phyloP scores from a whole-genome alignment of 306 rosid genomes.

The Begonia loranthoides region DNA sequence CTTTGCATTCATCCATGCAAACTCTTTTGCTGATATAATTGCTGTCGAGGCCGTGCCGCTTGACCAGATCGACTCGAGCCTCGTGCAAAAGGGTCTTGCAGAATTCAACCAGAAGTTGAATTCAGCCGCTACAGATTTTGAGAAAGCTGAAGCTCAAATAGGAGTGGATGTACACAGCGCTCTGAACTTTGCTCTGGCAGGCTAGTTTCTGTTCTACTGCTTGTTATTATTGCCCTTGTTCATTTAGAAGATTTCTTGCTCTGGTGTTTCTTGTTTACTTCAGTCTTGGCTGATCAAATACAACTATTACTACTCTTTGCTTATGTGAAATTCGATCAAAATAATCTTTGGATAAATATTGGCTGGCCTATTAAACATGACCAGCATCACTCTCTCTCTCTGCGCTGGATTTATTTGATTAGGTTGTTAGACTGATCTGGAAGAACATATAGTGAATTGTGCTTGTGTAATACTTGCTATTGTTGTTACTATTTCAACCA shows the following conservation, averaged over 20 bases:
- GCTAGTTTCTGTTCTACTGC: slow-evolving; percentile 17
- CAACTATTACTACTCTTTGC: background rate
- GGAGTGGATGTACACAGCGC: slow-evolving; percentile 84
- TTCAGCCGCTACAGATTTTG: slow-evolving; percentile 75
- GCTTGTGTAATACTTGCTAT: no score
- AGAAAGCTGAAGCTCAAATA: slow-evolving; percentile 97
- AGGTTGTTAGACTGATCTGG: no score
- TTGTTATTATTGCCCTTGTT: background rate
- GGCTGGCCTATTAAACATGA: background rate
- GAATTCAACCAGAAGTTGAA: slow-evolving; percentile 83
- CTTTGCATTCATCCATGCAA: slow-evolving; percentile 72
- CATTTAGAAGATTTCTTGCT: background rate
- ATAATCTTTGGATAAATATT: background rate
- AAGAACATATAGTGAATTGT: no score
- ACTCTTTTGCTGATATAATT: slow-evolving; percentile 69
- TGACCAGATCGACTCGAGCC: slow-evolving; percentile 45
- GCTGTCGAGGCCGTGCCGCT: slow-evolving; percentile 79
- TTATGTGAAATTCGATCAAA: background rate
- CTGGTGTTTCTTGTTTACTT: background rate
- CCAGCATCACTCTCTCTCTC: no score
- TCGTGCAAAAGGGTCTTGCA: slow-evolving; percentile 81
- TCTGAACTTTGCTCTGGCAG: slow-evolving; percentile 53
- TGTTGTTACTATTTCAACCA: no score
- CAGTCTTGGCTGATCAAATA: background rate
- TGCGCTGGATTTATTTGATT: no score